phyloP scores from a whole-genome alignment of 768 basidiomycete species.

The Trametes cingulata region DNA sequence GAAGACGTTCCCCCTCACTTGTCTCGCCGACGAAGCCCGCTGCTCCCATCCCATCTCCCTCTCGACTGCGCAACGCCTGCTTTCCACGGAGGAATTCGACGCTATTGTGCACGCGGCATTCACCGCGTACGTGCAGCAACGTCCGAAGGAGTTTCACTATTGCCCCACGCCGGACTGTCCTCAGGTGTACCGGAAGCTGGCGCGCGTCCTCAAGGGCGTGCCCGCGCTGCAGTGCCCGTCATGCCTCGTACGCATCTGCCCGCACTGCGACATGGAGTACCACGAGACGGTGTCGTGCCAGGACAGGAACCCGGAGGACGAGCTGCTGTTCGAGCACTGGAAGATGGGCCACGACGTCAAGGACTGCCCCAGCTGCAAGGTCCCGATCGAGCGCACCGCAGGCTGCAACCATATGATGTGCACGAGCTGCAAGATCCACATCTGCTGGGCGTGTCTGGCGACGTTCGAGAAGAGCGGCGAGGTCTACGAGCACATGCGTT shows the following conservation, averaged over 20 bases:
- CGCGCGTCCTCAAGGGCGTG: conserved; percentile 19
- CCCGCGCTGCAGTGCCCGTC: conserved; percentile 67
- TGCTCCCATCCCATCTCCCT: conserved; percentile 63
- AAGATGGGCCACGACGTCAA: conserved; percentile 63
- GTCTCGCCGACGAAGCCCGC: conserved; percentile 59
- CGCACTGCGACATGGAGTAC: conserved; percentile 55
- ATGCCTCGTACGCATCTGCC: conserved; percentile 70
- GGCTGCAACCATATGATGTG: conserved; percentile 90
- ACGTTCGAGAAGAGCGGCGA: conserved; percentile 68
- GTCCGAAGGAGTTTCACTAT: conserved; percentile 63
- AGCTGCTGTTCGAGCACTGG: conserved; percentile 66
- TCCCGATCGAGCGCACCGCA: conserved; percentile 67
- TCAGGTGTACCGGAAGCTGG: conserved; percentile 65
- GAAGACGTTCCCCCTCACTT: conserved; percentile 68
- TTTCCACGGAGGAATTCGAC: conserved; percentile 55
- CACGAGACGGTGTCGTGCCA: conserved; percentile 72
- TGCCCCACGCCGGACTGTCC: conserved; percentile 82
- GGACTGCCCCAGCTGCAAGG: conserved; percentile 70
- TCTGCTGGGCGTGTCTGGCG: conserved; percentile 77
- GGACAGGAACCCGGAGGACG: conserved; percentile 53
- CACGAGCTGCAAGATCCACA: conserved; percentile 69
- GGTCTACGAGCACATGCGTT: conserved; percentile 80
- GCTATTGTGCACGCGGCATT: conserved; percentile 60
- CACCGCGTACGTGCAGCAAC: conserved; percentile 57
- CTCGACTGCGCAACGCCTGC: conserved; percentile 46